Conservation (phyloP, 2,329 filamentous ascomycete species). For the Xylariales sp. region DNA sequence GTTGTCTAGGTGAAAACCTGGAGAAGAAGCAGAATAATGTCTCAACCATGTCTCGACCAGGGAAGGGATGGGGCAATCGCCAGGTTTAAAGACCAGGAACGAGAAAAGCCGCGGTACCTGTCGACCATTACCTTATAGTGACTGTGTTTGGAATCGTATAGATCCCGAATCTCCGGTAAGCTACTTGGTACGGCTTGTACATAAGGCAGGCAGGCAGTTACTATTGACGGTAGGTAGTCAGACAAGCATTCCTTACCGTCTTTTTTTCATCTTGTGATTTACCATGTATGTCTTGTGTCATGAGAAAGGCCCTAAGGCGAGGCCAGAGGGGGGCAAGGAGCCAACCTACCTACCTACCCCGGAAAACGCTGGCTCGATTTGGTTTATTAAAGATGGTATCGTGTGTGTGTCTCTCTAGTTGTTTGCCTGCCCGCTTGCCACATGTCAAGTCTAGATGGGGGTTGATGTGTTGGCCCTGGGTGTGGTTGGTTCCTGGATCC, state of each 20-base stretch:
- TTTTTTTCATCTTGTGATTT: slow-evolving; percentile 37
- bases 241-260: slow-evolving; percentile 35
- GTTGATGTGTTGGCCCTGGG: slow-evolving; percentile 47
- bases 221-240: not conserved
- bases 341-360: slow-evolving; percentile 31
- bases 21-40: slow-evolving; percentile 23
- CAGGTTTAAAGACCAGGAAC: slow-evolving; percentile 40
- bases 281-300: slow-evolving; percentile 29
- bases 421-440: slow-evolving; percentile 50
- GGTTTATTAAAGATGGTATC: slow-evolving; percentile 33
- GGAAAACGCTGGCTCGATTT: slow-evolving; percentile 27
- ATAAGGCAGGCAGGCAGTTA: slow-evolving; percentile 19
- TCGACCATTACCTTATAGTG: slow-evolving; percentile 19
- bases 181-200: slow-evolving; percentile 19
- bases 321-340: slow-evolving; percentile 11
- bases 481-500: slow-evolving; percentile 42
- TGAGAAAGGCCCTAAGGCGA: slow-evolving; percentile 20
- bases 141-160: slow-evolving; percentile 28
- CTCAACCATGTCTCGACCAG: slow-evolving; percentile 23
- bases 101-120: slow-evolving; percentile 31
- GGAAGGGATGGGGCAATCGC: slow-evolving; percentile 35
- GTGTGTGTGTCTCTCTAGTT: slow-evolving; percentile 29
- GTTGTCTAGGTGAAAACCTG: slow-evolving; percentile 10
- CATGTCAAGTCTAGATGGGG: slow-evolving; percentile 49
- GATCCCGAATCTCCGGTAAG: slow-evolving; percentile 38